phyloP scores from a whole-genome alignment of 441 rosid genomes.

The Syzygium malaccense region DNA sequence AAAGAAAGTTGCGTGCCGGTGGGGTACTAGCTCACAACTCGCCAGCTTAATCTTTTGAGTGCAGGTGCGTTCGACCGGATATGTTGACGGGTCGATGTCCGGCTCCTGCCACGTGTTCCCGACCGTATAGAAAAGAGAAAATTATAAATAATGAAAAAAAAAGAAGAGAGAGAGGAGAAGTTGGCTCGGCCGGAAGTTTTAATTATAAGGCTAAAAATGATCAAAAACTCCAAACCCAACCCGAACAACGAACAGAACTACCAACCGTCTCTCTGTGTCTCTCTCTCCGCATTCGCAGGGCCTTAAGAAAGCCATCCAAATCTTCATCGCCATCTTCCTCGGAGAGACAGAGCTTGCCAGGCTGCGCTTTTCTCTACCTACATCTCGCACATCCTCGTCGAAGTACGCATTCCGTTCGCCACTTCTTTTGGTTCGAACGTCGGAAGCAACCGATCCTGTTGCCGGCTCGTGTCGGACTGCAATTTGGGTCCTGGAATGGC shows the following conservation, averaged over 20 bases:
- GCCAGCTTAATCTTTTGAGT: rapidly evolving
- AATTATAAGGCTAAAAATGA: slow-evolving; percentile 23
- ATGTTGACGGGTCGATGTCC: rapidly evolving
- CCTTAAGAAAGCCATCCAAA: not conserved
- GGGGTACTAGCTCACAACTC: rapidly evolving
- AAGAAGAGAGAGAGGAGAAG: not conserved
- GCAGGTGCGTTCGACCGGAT: rapidly evolving
- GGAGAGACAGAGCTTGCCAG: not conserved
- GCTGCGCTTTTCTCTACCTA: not conserved
- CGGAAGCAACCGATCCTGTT: not conserved
- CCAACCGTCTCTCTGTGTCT: not conserved
- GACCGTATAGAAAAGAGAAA: not conserved
- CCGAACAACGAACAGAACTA: not conserved
- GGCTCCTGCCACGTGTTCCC: not conserved
- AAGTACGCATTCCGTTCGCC: not conserved
- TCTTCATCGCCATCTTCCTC: not conserved
- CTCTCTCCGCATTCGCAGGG: not conserved
- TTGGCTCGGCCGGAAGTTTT: slow-evolving; percentile 28
- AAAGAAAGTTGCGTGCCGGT: rapidly evolving
- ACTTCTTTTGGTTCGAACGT: not conserved
- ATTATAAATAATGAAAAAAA: not conserved
- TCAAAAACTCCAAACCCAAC: not conserved
- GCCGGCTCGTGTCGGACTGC: not conserved
- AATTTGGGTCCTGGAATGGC: not conserved
- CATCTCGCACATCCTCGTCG: not conserved